A percentile compares a stretch with the other conserved stretches of the same genome.
Conservation (phyloP, 208 protist species). For the Leishmania amazonensis region DNA sequence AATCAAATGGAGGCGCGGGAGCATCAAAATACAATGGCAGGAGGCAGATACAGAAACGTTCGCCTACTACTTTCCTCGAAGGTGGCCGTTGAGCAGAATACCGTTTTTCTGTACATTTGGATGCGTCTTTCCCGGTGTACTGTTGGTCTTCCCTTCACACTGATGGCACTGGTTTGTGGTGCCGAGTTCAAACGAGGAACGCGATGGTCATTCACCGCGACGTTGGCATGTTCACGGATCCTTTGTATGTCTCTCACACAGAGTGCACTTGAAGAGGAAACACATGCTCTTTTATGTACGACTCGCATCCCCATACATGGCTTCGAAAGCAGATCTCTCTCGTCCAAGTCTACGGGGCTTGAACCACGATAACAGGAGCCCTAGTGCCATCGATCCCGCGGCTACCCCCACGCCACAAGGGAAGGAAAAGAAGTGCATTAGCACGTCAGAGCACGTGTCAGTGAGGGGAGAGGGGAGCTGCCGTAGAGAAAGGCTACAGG, state of each 20-base stretch:
- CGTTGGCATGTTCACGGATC: background rate
- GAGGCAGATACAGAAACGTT: background rate
- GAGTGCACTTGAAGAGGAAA: background rate
- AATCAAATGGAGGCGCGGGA: background rate
- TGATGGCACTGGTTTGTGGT: background rate
- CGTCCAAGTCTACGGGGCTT: background rate
- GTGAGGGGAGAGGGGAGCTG: background rate
- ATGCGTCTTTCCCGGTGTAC: background rate
- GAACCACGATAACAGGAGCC: background rate
- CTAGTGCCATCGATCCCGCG: background rate
- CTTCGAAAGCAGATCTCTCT: background rate
- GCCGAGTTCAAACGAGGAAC: background rate
- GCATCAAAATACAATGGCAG: background rate
- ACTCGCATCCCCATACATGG: background rate
- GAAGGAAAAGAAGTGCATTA: conserved; percentile 4
- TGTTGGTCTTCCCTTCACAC: background rate
- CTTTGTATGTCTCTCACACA: background rate
- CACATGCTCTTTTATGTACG: background rate
- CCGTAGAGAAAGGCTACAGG: background rate
- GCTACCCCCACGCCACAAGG: background rate
- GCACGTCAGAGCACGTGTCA: background rate
- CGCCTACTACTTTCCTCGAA: background rate
- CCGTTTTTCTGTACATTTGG: background rate
- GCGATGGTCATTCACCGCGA: background rate
- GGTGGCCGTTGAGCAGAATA: background rate